phyloP scores from a whole-genome alignment of 2,329 filamentous ascomycete species.

The Clarireedia homoeocarpa region DNA sequence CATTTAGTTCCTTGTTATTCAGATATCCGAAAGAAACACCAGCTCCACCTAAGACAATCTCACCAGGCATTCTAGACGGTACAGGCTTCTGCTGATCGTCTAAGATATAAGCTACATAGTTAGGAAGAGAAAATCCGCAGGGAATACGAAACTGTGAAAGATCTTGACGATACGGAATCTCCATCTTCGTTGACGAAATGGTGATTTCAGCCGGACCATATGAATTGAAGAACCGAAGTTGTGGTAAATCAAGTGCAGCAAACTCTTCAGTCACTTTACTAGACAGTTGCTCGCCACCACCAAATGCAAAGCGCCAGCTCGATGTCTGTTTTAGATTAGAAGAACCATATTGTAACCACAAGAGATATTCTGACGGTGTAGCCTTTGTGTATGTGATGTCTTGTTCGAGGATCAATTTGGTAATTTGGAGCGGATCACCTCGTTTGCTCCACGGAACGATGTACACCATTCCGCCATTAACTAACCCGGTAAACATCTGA shows the following conservation, averaged over 20 bases:
- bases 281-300: slow-evolving; percentile 21
- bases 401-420: slow-evolving; percentile 13
- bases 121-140: slow-evolving; percentile 8
- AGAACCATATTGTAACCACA: slow-evolving; percentile 10
- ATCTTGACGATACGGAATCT: slow-evolving; percentile 11
- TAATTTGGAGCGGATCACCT: slow-evolving; percentile 15
- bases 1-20: slow-evolving; percentile 18
- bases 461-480: slow-evolving; percentile 13
- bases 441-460: slow-evolving; percentile 10
- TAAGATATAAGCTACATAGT: slow-evolving; percentile 32
- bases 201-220: slow-evolving; percentile 21
- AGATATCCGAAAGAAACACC: slow-evolving; percentile 33
- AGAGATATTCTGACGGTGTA: slow-evolving; percentile 21
- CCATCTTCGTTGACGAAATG: slow-evolving; percentile 12
- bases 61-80: slow-evolving; percentile 35
- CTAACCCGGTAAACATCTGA: slow-evolving; percentile 16
- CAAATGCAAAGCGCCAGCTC: slow-evolving; percentile 21
- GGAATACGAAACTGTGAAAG: slow-evolving; percentile 7
- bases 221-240: slow-evolving; percentile 13
- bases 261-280: slow-evolving; percentile 20
- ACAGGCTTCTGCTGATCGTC: slow-evolving; percentile 32
- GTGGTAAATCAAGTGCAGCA: slow-evolving; percentile 13
- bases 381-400: slow-evolving; percentile 17
- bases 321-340: background rate
- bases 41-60: slow-evolving; percentile 35